phyloP scores from a whole-genome alignment of 352 stramenopile species.

The Phytopythium mirpurense region DNA sequence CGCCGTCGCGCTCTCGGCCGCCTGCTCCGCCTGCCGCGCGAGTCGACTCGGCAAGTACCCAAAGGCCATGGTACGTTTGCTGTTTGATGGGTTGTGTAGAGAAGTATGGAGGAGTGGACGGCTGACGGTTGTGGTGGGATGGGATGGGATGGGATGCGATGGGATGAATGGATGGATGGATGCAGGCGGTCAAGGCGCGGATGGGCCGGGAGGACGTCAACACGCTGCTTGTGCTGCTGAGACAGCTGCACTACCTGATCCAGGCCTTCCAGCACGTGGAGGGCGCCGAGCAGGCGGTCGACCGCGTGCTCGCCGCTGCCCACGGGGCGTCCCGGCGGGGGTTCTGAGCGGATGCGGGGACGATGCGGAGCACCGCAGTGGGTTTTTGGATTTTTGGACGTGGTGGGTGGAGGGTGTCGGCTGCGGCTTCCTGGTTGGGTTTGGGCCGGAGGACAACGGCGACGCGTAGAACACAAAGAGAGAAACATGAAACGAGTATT shows the following conservation, averaged over 20 bases:
- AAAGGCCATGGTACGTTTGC: conserved; percentile 42
- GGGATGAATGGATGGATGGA: conserved; percentile 3
- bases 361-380: too few species aligned
- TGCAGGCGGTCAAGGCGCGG: conserved; percentile 38
- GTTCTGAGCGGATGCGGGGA: background rate
- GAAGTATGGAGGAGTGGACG: background rate
- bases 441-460: too few species aligned
- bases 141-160: too few species aligned
- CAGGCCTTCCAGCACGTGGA: conserved; percentile 70
- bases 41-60: conserved; percentile 56
- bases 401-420: background rate
- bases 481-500: conserved; percentile 7
- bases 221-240: conserved; percentile 50
- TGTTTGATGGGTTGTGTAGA: background rate
- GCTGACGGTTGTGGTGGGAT: conserved; percentile 7
- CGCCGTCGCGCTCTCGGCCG: conserved; percentile 19
- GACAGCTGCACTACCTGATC: conserved; percentile 71
- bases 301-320: conserved; percentile 44
- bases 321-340: conserved; percentile 18
- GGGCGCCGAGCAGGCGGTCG: conserved; percentile 49
- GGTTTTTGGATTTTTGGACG: too few species aligned
- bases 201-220: conserved; percentile 25
- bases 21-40: conserved; percentile 31
- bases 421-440: too few species aligned
- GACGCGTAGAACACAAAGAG: background rate